These are phyloP conservation scores for Sphagnurus paluster DNA, from an alignment of 1,284 basidiomycete species.

Conservation along the genomic window DNA sequence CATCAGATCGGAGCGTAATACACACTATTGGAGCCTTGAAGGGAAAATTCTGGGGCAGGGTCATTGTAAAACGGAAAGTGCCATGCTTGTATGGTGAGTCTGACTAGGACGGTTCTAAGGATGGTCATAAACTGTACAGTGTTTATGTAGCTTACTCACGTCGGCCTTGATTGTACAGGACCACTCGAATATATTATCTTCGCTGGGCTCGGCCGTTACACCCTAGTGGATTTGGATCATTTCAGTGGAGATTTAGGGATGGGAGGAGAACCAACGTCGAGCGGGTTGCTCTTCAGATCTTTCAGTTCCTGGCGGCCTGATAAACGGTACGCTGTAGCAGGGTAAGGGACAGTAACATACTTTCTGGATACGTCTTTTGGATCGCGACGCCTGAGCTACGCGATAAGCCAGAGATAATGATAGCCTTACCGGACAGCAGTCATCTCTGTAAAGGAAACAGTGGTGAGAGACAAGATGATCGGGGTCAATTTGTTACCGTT, in stretches of 20 bases:
- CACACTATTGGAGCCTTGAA: constrained; percentile 87
- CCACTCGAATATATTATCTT: constrained; percentile 80
- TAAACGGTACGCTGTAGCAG: constrained; percentile 12
- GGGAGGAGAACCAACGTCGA: constrained; percentile 45
- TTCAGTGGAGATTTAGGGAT: constrained; percentile 1
- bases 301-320: constrained; percentile 53
- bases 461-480: constrained; percentile 4
- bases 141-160: constrained; percentile 45
- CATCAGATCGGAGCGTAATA: constrained; percentile 6
- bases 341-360: constrained; percentile 32
- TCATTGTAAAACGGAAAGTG: constrained; percentile 74
- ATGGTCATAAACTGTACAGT: constrained; percentile 3
- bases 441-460: constrained; percentile 34
- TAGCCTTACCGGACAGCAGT: constrained; percentile 56
- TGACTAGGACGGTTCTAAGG: constrained; percentile 42
- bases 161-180: constrained; percentile 75
- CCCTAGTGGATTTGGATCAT: constrained; percentile 44
- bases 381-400: constrained; percentile 8
- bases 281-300: constrained; percentile 58
- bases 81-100: constrained; percentile 86
- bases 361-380: constrained; percentile 66
- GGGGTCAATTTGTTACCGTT: constrained; percentile 6
- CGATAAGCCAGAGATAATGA: constrained; percentile 1
- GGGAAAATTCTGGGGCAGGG: constrained; percentile 78
- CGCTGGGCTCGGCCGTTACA: constrained; percentile 62